A percentile compares a stretch with the other conserved stretches of the same genome.
These are phyloP conservation scores for Yamadazyma friedrichii DNA, from an alignment of 1,139 yeast species.

Conservation along the genomic window DNA sequence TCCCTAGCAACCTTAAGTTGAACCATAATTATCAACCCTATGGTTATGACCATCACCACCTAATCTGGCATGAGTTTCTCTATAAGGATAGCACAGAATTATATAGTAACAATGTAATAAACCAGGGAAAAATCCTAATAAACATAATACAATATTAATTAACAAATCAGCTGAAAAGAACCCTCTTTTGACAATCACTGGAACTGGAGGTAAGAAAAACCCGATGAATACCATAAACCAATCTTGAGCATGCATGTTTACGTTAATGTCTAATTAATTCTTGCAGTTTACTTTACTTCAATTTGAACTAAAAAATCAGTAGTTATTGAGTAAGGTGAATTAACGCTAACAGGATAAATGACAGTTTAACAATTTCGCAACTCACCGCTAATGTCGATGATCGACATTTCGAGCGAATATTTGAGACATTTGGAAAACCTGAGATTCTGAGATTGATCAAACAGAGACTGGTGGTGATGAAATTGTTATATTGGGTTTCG, in stretches of 20 bases:
- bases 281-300: too few species aligned
- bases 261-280: neutral
- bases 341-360: too few species aligned
- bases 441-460: too few species aligned
- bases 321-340: too few species aligned
- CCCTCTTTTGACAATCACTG: slow-evolving; percentile 78
- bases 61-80: slow-evolving; percentile 28
- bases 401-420: too few species aligned
- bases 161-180: slow-evolving; percentile 66
- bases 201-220: slow-evolving; percentile 79
- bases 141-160: slow-evolving; percentile 72
- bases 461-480: neutral
- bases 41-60: slow-evolving; percentile 35
- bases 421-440: neutral
- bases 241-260: slow-evolving; percentile 63
- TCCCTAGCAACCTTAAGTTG: slow-evolving; percentile 14
- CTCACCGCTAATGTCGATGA: too few species aligned
- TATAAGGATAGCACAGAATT: slow-evolving; percentile 54
- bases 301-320: too few species aligned
- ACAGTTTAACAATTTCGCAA: too few species aligned
- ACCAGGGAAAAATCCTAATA: slow-evolving; percentile 83
- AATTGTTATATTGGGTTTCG: neutral
- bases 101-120: slow-evolving; percentile 63
- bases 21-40: slow-evolving; percentile 27
- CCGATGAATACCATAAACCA: slow-evolving; percentile 79